Evolutionary conservation across 495 filamentous ascomycete species (phyloP), one percentile per base, ranked within the genome.

Genomic region (Penicillium psychrofluorescens): DNA sequence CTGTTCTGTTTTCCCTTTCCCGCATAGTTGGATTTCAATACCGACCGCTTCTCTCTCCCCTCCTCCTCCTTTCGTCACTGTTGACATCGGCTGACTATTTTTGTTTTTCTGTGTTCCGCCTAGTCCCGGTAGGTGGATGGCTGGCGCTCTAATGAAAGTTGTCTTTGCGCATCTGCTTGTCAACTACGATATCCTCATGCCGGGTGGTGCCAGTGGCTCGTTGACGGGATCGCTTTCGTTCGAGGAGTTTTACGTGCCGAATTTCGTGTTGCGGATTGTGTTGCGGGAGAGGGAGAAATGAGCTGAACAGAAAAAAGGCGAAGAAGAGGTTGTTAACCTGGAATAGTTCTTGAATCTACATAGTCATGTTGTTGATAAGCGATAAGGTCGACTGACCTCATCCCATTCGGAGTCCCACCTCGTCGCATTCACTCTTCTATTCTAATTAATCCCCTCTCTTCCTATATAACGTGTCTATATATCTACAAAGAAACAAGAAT

Each of bases 61-160:
- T 34, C 34, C 22, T 16, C 14, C 8, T 16, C 39, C 12, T 16
- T 10, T n/a, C 38, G 33, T 36, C 5, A 22, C 4, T 22, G 12
- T 41, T 30, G n/a, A 29, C 14, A 45, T 41, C 43, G 37, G 43
- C 49, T 58, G 49, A 51, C 54, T 49, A 5, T 16, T 37, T 38
- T 27, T 30, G 38, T 34, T 40, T 46, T 46, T 33, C 38, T 28
- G 38, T 41, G 8, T 10, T 6, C 8, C 22, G 27, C 28, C 22
- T 22, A 61, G 76, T 51, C 77, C 77, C 1, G 78, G 78, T 0
- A 58, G 78, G 9, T 79, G 76, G 58, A 79, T 80, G 44, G 76
- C 76, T 1, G 64, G 64, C 12, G 68, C 60, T 0, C 66, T 78
- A 41, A 66, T 81, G 60, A 81, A 80, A 50, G 54, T 75, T 35